Base-by-base conservation (phyloP, 106 monocot genomes). In the Acanthochlamys bracteata region DNA sequence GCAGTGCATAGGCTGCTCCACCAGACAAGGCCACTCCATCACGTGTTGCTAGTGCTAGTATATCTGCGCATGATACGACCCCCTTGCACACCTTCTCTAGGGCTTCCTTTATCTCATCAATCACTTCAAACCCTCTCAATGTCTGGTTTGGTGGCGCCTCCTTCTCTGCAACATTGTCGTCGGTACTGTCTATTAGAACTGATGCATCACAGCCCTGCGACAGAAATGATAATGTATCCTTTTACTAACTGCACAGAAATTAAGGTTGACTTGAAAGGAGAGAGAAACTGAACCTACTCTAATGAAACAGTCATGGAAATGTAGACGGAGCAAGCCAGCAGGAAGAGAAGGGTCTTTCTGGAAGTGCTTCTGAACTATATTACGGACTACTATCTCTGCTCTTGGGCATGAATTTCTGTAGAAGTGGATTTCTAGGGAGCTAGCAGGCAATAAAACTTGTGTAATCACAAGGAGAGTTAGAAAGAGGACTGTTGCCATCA, bases 291-390 rank as follows among this genome's bases (percentile, higher is more conserved):
- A 14, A 33, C 60, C 0, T 84, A 76, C 79, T 55, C 69, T 63
- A 25, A 79, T 69, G 55, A 83, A 78, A n/a, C 83, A 83, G 39
- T 82, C 82, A 59, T 82, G 82, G 59, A 82, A 82, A n/a, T 78
- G 66, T 0, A 82, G 61, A 45, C 83, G 72, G 61, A 73, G 74
- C 15, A 83, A 57, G 51, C 65, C 72, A 8, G 76, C 76, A 10
- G 76, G 60, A 19, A 80, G 54, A 1, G 69, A 70, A 15, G 76
- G 72, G 43, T 71, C 77, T 21, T 55, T 22, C 1, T 56, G 25
- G 56, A 77, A 4, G 58, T 64, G 63, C 45, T 15, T 26, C n/a
- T 40, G 27, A 39, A 82, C 68, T 3, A 68, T 76, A 41, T 59
- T 51, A 17, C 62, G 60, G 16, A 81, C 81, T 20, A 76, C 76